Conservation (phyloP, 2,329 filamentous ascomycete species). For the Calonectria pseudoreteaudii region DNA sequence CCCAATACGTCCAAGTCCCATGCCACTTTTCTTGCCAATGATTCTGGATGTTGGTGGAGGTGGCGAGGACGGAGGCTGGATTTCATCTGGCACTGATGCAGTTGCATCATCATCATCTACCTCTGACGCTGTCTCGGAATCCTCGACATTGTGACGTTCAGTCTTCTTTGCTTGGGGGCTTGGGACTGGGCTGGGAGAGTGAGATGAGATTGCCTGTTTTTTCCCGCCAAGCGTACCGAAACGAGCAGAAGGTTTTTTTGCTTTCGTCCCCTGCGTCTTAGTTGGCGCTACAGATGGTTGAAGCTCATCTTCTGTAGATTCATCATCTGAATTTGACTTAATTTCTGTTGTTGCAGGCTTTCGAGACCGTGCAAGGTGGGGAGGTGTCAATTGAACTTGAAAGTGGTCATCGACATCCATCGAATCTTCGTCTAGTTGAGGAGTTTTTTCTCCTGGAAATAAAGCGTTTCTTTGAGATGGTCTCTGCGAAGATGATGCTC, state of each 20-base stretch:
- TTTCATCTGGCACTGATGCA: slow-evolving; percentile 34
- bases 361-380: slow-evolving; percentile 47
- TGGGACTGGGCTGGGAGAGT: slow-evolving; percentile 30
- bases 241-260: slow-evolving; percentile 35
- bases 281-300: slow-evolving; percentile 23
- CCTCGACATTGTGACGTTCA: slow-evolving; percentile 33
- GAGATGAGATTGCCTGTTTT: slow-evolving; percentile 43
- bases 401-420: slow-evolving; percentile 54
- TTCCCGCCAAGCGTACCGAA: slow-evolving; percentile 53
- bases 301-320: slow-evolving; percentile 50
- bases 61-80: slow-evolving; percentile 29
- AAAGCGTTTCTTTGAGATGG: slow-evolving; percentile 29
- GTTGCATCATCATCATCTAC: slow-evolving; percentile 48
- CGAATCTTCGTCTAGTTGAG: slow-evolving; percentile 31
- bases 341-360: slow-evolving; percentile 32
- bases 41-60: slow-evolving; percentile 39
- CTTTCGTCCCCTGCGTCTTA: slow-evolving; percentile 29
- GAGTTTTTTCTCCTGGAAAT: slow-evolving; percentile 19
- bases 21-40: slow-evolving; percentile 44
- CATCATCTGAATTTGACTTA: slow-evolving; percentile 39
- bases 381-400: slow-evolving; percentile 62
- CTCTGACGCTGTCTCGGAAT: slow-evolving; percentile 59
- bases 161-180: slow-evolving; percentile 15
- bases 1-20: slow-evolving; percentile 58
- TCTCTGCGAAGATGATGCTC: slow-evolving; percentile 40